A percentile compares a stretch with the other conserved stretches of the same genome.
Evolutionary conservation across 257 asterid species (phyloP).

Genomic region (Scutellaria baicalensis): DNA sequence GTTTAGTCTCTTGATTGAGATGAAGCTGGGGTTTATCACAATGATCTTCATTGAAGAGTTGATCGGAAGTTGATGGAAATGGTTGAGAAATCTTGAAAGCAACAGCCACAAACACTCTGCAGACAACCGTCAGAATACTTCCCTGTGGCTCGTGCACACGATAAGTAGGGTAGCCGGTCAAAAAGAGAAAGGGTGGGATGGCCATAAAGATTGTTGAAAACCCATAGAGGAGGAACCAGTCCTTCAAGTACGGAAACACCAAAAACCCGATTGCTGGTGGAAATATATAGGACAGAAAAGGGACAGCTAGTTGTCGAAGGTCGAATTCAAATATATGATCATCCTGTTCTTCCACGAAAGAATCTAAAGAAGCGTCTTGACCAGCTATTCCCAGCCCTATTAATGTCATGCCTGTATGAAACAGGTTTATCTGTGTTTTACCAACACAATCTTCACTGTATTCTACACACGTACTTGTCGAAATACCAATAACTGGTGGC

Average conservation of each 20-base stretch:
- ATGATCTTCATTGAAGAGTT: neutral
- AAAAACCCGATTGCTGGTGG: slow-evolving; percentile 19
- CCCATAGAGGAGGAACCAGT: slow-evolving; percentile 47
- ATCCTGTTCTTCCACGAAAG: slow-evolving; percentile 22
- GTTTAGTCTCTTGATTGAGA: neutral
- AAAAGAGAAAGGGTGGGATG: slow-evolving; percentile 22
- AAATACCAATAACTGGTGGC: slow-evolving; percentile 37
- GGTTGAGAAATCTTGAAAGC: slow-evolving; percentile 12
- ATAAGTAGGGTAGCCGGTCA: slow-evolving; percentile 16
- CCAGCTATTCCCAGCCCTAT: slow-evolving; percentile 47
- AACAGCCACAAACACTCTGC: slow-evolving; percentile 31
- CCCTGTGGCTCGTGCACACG: slow-evolving; percentile 4
- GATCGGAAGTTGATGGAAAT: slow-evolving; percentile 2
- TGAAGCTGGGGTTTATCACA: neutral
- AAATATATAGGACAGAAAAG: too few relatives aligned
- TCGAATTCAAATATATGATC: too few relatives aligned
- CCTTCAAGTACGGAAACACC: slow-evolving; percentile 36
- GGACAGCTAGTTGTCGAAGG: neutral
- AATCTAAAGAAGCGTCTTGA: slow-evolving; percentile 22
- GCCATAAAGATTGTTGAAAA: slow-evolving; percentile 36
- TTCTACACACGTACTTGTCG: slow-evolving; percentile 26
- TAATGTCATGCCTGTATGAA: slow-evolving; percentile 38
- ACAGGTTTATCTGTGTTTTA: slow-evolving; percentile 26
- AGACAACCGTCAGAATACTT: slow-evolving; percentile 25
- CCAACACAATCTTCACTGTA: slow-evolving; percentile 31